These are phyloP conservation scores for Clavulina sp. DNA, from an alignment of 768 basidiomycete genomes.

Conservation along the genomic window DNA sequence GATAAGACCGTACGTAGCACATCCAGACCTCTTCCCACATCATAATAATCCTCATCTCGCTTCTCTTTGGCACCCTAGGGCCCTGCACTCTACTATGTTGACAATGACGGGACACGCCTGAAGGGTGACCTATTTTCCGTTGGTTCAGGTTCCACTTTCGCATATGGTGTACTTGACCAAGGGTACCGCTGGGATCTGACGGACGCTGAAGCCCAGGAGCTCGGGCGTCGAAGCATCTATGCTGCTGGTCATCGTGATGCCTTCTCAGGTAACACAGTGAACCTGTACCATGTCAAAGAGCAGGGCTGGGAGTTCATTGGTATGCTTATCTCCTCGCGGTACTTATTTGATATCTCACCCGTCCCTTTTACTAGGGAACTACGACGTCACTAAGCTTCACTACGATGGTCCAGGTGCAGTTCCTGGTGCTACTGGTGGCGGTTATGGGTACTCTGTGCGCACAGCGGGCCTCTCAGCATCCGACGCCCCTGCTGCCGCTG, in stretches of 20 bases:
- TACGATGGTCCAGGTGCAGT: constrained; percentile 70
- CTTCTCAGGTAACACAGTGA: constrained; percentile 89
- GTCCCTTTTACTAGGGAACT: constrained; percentile 45
- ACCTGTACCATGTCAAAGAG: constrained; percentile 89
- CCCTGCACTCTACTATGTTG: constrained; percentile 90
- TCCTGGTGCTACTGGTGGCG: constrained; percentile 41
- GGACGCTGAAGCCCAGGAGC: constrained; percentile 86
- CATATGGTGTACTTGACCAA: constrained; percentile 97
- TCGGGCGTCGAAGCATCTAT: constrained; percentile 84
- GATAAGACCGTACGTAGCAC: constrained; percentile 70
- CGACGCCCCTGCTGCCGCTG: not conserved
- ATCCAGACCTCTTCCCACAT: not conserved
- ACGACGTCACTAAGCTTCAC: constrained; percentile 78
- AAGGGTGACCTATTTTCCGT: constrained; percentile 98
- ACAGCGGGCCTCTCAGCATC: constrained; percentile 1
- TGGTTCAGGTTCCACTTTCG: constrained; percentile 93
- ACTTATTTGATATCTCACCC: not conserved
- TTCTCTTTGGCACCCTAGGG: constrained; percentile 30
- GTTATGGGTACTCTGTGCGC: constrained; percentile 73
- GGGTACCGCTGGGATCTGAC: constrained; percentile 85
- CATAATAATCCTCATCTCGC: not conserved
- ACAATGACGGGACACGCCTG: constrained; percentile 87
- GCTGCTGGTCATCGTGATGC: constrained; percentile 95
- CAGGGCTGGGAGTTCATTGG: constrained; percentile 94
- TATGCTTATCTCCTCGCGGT: constrained; percentile 21